phyloP scores from a whole-genome alignment of 208 protist species.

The Wallacemonas rigidus region DNA sequence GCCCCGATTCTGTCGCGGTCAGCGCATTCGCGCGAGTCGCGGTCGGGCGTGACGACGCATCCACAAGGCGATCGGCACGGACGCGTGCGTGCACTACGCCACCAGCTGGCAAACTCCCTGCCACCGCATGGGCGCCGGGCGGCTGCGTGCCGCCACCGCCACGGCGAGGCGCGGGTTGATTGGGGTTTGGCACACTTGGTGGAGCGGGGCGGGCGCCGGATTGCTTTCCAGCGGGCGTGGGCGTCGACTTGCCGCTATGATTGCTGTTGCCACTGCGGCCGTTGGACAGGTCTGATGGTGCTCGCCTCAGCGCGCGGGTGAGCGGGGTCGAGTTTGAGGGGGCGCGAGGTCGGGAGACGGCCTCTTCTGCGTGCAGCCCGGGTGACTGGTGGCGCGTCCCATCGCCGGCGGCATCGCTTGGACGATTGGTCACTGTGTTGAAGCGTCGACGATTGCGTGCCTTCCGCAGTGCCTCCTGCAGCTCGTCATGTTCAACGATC shows the following conservation, averaged over 20 bases:
- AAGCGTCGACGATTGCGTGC: conserved; percentile 20
- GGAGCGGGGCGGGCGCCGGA: neutral
- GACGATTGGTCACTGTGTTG: neutral
- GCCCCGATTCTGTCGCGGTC: conserved; percentile 1
- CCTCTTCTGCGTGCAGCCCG: neutral
- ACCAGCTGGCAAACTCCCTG: neutral
- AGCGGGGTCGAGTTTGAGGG: neutral
- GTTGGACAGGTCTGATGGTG: neutral
- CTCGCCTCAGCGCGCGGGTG: neutral
- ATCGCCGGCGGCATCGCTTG: neutral
- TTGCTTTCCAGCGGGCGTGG: neutral
- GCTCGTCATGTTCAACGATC: conserved; percentile 47
- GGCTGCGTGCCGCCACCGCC: neutral
- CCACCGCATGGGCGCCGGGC: neutral
- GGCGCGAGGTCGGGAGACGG: neutral
- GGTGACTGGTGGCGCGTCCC: neutral
- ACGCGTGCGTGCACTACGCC: neutral
- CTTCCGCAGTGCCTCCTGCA: conserved; percentile 5
- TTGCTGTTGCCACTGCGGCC: conserved; percentile 6
- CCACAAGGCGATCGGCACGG: neutral
- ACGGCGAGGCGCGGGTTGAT: neutral
- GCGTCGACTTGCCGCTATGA: neutral
- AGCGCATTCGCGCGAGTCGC: neutral
- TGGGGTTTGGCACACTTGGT: neutral
- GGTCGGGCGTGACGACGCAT: neutral